These are phyloP conservation scores for Fusarium acutatum DNA, from an alignment of 2,329 filamentous ascomycete genomes.

Conservation along the genomic window DNA sequence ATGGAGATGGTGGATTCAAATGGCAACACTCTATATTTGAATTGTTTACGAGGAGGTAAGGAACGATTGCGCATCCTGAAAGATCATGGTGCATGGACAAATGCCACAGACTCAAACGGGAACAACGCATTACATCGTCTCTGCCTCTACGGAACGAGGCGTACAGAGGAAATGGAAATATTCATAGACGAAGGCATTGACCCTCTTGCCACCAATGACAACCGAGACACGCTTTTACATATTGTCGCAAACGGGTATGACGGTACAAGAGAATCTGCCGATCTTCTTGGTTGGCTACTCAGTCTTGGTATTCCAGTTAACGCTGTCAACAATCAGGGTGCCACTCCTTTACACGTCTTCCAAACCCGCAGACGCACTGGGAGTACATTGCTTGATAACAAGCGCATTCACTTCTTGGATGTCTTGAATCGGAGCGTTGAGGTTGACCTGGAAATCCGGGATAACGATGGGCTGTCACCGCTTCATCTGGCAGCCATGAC, in stretches of 20 bases:
- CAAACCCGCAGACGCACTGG: neutral
- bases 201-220: slow-evolving; percentile 20
- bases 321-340: slow-evolving; percentile 13
- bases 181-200: slow-evolving; percentile 8
- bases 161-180: neutral
- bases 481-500: slow-evolving; percentile 30
- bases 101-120: neutral
- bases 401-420: slow-evolving; percentile 3
- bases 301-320: slow-evolving; percentile 23
- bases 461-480: slow-evolving; percentile 17
- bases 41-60: neutral
- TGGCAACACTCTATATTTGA: slow-evolving; percentile 24
- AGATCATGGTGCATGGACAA: slow-evolving; percentile 3
- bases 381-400: no score
- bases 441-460: slow-evolving; percentile 16
- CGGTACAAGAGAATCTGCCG: neutral
- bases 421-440: neutral
- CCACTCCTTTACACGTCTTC: slow-evolving; percentile 27
- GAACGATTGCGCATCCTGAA: neutral
- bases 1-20: slow-evolving; percentile 1
- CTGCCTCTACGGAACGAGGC: neutral
- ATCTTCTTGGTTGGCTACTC: slow-evolving; percentile 16
- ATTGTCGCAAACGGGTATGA: neutral
- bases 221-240: slow-evolving; percentile 28
- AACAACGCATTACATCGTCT: slow-evolving; percentile 25